Percentiles rank a stretch among this genome's conserved stretches.
These are phyloP conservation scores for Penicillium capsulatum DNA, from an alignment of 2,329 filamentous ascomycete genomes.

Conservation along the genomic window DNA sequence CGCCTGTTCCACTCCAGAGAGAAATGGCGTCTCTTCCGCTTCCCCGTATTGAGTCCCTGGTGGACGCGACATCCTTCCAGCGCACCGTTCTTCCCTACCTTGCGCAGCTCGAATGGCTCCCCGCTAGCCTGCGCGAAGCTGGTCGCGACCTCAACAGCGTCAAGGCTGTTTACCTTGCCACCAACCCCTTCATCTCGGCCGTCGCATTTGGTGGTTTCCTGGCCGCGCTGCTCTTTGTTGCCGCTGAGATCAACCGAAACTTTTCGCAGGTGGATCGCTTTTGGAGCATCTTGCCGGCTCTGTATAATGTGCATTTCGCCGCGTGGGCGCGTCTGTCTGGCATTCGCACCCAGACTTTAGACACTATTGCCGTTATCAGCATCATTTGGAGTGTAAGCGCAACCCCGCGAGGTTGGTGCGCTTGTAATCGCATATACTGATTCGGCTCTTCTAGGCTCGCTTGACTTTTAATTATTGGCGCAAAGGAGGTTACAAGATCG, in stretches of 20 bases:
- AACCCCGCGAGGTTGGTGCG: background rate
- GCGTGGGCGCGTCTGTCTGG: constrained; percentile 76
- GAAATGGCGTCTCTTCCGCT: constrained; percentile 56
- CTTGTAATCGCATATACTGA: constrained; percentile 3
- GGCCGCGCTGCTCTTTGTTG: constrained; percentile 66
- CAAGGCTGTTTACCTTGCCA: constrained; percentile 69
- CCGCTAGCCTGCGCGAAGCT: constrained; percentile 59
- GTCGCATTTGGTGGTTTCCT: constrained; percentile 68
- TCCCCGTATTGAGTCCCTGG: constrained; percentile 64
- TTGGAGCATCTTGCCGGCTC: constrained; percentile 83
- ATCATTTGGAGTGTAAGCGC: constrained; percentile 71
- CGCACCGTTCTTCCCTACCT: constrained; percentile 72
- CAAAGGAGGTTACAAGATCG: constrained; percentile 82
- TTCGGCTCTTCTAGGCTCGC: constrained; percentile 52
- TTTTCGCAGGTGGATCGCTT: constrained; percentile 94
- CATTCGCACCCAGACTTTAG: constrained; percentile 64
- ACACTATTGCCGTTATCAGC: constrained; percentile 67
- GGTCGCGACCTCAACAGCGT: constrained; percentile 60
- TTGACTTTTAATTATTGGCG: constrained; percentile 97
- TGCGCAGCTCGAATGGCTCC: constrained; percentile 65
- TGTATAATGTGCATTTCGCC: constrained; percentile 81
- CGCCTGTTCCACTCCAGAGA: background rate
- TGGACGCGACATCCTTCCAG: constrained; percentile 71
- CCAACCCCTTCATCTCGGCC: constrained; percentile 78
- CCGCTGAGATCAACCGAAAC: constrained; percentile 83